Evolutionary conservation across 345 rosid species (phyloP), one percentile per base, ranked within the genome.

Genomic region (Populus simonii): DNA sequence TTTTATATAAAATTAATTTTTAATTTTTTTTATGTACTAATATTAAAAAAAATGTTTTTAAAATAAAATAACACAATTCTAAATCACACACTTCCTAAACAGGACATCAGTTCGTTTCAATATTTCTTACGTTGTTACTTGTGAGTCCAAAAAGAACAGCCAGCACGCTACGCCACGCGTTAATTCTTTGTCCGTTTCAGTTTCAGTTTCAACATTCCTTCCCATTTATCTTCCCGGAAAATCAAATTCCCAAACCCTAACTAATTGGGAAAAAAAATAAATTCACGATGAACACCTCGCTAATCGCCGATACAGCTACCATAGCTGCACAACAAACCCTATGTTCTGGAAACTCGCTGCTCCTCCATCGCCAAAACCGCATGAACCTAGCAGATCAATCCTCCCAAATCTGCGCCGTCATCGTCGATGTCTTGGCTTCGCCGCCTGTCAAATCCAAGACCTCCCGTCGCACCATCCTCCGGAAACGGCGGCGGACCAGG

Each of bases 401-500:
- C 25, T 53, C 81, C 17, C 86, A 86, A 10, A 38, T 83, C 27
- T 82, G 86, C 63, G 79, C 91, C 59, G 78, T 80, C 45, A 63
- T 85, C 7, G 71, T 85, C 4, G 89, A 89, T 78, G 86, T 87
- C 33, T 6, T 88, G 25, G 91, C 89, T 23, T 90, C 89, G 36
- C 90, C 93, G 0, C 86, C 89, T 2, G 90, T 87, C 22, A 91
- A 82, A 79, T 63, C 35, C 13, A 85, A 75, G 70, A 85, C 90
- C 3, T 79, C 84, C 23, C 82, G 89, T 39, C 87, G 96, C 67
- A 83, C 87, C 33, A 78, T 83, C 43, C 83, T 66, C 82, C 90
- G 88, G 1, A 91, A 85, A 41, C 92, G 76, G 88, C 84, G 90
- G 11, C 88, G 91, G 9, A 83, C 91, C 7, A 90, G 69, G 88